phyloP scores from a whole-genome alignment of 2,329 filamentous ascomycete species.

The Sclerotinia borealis region DNA sequence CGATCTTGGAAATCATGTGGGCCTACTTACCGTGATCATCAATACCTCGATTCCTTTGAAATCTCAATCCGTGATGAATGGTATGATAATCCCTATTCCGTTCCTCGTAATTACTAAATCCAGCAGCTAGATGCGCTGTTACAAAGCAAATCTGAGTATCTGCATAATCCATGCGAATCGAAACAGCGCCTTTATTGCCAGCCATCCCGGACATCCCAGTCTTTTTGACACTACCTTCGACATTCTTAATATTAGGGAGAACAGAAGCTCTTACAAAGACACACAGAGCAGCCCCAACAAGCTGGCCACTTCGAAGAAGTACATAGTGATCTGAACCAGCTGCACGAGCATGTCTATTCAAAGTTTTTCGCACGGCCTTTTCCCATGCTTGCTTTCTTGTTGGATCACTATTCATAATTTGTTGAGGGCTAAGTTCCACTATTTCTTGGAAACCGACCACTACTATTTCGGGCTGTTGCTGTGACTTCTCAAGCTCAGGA shows the following conservation, averaged over 20 bases:
- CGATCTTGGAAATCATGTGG: neutral
- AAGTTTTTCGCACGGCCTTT: slow-evolving; percentile 64
- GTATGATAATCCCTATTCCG: slow-evolving; percentile 79
- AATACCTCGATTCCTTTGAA: slow-evolving; percentile 85
- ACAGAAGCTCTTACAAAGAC: slow-evolving; percentile 80
- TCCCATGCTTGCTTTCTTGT: slow-evolving; percentile 83
- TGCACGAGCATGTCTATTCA: slow-evolving; percentile 65
- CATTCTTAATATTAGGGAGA: slow-evolving; percentile 83
- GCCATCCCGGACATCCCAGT: slow-evolving; percentile 92
- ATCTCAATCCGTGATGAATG: slow-evolving; percentile 69
- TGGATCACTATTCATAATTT: slow-evolving; percentile 98
- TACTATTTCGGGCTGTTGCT: slow-evolving; percentile 72
- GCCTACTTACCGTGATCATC: slow-evolving; percentile 68
- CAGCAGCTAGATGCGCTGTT: slow-evolving; percentile 91
- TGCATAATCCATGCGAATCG: slow-evolving; percentile 90
- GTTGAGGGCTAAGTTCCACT: slow-evolving; percentile 93
- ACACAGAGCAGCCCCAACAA: slow-evolving; percentile 88
- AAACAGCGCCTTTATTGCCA: slow-evolving; percentile 95
- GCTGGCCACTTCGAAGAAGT: slow-evolving; percentile 80
- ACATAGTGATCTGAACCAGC: slow-evolving; percentile 75
- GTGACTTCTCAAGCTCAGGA: slow-evolving; percentile 51
- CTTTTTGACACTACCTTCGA: slow-evolving; percentile 94
- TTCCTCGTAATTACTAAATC: slow-evolving; percentile 95
- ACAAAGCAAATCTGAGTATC: slow-evolving; percentile 93
- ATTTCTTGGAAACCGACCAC: slow-evolving; percentile 96